Percentiles rank a stretch among this genome's conserved stretches.
These are phyloP conservation scores for Lasiosphaeria miniovina DNA, from an alignment of 495 filamentous ascomycete genomes.

Conservation along the genomic window DNA sequence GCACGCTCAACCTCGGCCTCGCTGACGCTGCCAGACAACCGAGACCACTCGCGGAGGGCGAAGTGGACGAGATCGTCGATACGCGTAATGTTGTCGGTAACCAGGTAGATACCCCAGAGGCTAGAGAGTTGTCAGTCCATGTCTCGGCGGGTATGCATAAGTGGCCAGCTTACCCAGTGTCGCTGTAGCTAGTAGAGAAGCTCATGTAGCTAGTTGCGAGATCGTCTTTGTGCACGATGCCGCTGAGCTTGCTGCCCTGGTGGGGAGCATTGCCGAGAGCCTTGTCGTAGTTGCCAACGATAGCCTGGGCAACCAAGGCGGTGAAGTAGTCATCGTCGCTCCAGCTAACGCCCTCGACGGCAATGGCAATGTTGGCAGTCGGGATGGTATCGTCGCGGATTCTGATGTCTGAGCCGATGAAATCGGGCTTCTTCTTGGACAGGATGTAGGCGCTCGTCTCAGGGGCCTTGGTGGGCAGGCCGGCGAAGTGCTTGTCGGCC, in stretches of 20 bases:
- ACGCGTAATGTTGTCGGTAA: constrained; percentile 79
- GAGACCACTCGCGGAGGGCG: constrained; percentile 95
- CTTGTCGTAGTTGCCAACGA: constrained; percentile 99
- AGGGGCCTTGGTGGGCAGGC: constrained; percentile 66
- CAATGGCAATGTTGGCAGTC: constrained; percentile 96
- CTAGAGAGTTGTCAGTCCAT: constrained; percentile 44
- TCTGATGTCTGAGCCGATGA: constrained; percentile 91
- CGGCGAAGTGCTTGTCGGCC: constrained; percentile 92
- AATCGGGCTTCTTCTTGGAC: constrained; percentile 85
- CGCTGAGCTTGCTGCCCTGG: constrained; percentile 96
- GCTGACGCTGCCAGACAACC: constrained; percentile 80
- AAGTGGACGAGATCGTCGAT: constrained; percentile 98
- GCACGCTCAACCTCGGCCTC: constrained; percentile 94
- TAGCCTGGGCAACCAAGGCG: constrained; percentile 93
- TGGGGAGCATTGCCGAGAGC: constrained; percentile 95
- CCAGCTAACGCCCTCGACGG: constrained; percentile 99
- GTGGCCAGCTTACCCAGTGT: constrained; percentile 74
- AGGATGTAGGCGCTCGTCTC: constrained; percentile 66
- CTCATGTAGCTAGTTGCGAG: constrained; percentile 99
- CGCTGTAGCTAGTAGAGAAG: constrained; percentile 99
- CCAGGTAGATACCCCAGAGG: constrained; percentile 99
- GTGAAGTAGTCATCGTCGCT: constrained; percentile 99
- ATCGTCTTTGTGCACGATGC: constrained; percentile 85
- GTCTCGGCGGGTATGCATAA: not conserved
- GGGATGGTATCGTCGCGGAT: constrained; percentile 94